Percentiles rank a stretch among this genome's conserved stretches.
These are phyloP conservation scores for Parachlorella kessleri DNA, from an alignment of 139 green algal species.

Conservation along the genomic window DNA sequence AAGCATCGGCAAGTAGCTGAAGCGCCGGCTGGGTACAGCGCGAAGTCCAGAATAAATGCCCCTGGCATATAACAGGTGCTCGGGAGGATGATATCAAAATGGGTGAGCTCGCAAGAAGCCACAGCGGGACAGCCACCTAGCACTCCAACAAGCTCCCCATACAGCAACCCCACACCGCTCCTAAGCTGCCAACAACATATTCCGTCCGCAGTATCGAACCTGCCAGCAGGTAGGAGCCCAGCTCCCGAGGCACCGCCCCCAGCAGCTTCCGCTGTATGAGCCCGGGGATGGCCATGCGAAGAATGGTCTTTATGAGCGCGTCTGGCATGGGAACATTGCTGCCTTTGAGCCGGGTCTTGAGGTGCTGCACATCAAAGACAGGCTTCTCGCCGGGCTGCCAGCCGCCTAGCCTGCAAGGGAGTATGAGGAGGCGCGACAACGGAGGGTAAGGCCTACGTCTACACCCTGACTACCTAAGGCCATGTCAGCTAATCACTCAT, in stretches of 20 bases:
- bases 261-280: slow-evolving; percentile 54
- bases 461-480: too few species aligned
- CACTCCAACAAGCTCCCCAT: not conserved
- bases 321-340: slow-evolving; percentile 68
- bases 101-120: too few species aligned
- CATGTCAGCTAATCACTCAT: too few species aligned
- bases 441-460: too few species aligned
- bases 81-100: too few species aligned
- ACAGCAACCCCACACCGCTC: slow-evolving; percentile 29
- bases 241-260: slow-evolving; percentile 51
- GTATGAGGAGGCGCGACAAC: too few species aligned
- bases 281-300: slow-evolving; percentile 49
- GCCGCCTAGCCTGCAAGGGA: slow-evolving; percentile 19
- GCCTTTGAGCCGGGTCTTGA: slow-evolving; percentile 49
- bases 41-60: too few species aligned
- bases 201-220: slow-evolving; percentile 22
- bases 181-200: slow-evolving; percentile 31
- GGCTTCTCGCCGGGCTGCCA: slow-evolving; percentile 36
- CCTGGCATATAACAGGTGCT: too few species aligned
- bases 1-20: too few species aligned
- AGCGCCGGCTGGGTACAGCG: too few species aligned
- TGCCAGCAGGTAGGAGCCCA: slow-evolving; percentile 61
- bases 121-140: too few species aligned
- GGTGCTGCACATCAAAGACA: slow-evolving; percentile 55
- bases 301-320: slow-evolving; percentile 59